These are phyloP conservation scores for Clarireedia hainanense DNA, from an alignment of 2,329 filamentous ascomycete species.

Conservation along the genomic window DNA sequence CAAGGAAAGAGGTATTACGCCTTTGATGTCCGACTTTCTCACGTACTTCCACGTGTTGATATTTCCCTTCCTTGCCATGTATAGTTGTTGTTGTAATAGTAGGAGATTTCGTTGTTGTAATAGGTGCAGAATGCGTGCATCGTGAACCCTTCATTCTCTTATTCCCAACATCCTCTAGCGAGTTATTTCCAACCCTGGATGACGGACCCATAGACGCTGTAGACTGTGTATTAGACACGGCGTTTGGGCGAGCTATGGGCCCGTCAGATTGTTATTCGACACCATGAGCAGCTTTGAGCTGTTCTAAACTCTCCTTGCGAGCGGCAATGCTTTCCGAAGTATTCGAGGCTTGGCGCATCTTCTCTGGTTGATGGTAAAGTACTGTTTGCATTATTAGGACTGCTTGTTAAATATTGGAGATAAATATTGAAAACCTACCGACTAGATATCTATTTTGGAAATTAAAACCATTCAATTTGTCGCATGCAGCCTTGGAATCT, in stretches of 20 bases:
- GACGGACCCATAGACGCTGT: constrained; percentile 19
- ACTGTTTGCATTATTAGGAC: constrained; percentile 36
- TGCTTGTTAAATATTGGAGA: neutral
- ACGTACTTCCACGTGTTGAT: constrained; percentile 6
- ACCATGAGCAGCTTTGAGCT: constrained; percentile 94
- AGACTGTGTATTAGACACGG: constrained; percentile 1
- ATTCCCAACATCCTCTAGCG: constrained; percentile 6
- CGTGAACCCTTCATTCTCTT: constrained; percentile 2
- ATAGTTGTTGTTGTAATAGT: neutral
- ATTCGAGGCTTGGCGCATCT: constrained; percentile 48
- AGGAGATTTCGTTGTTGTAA: neutral
- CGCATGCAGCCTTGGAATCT: constrained; percentile 97
- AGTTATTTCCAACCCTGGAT: constrained; percentile 8
- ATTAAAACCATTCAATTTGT: constrained; percentile 99
- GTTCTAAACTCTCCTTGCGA: constrained; percentile 94
- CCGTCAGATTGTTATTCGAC: constrained; percentile 91
- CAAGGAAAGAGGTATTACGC: constrained; percentile 10
- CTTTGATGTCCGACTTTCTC: neutral
- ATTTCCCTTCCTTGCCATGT: constrained; percentile 3
- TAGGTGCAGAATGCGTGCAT: constrained; percentile 5
- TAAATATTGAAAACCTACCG: constrained; percentile 50
- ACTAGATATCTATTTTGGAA: constrained; percentile 99
- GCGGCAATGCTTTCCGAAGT: constrained; percentile 75
- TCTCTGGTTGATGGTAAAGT: constrained; percentile 70
- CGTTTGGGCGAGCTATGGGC: constrained; percentile 24